Evolutionary conservation across 1,284 basidiomycete genomes (phyloP), one percentile per base, ranked within the genome.

Genomic region (Wolfiporia cocos): DNA sequence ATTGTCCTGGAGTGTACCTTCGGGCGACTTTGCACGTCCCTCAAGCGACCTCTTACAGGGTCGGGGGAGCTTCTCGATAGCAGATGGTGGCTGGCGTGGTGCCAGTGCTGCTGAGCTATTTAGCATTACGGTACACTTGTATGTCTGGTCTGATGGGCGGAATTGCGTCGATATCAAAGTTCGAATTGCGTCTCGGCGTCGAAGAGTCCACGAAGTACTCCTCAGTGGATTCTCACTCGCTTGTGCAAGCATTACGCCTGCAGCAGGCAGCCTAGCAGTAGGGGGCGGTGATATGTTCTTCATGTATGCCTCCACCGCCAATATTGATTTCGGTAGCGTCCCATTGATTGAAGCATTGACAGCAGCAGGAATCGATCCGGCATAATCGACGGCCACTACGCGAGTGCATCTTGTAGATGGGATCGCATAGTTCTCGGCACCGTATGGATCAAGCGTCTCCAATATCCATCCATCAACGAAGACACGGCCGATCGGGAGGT

Each of bases 391-490:
- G 0, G 92, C 87, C 4, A 88, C 81, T 31, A 97, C 73, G 49
- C 93, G 78, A 37, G 89, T 95, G 63, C 92, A 94, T 41, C 88
- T 70, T 19, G 95, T 92, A 2, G 93, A 97, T 0, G 95, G 95
- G 34, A 99, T 97, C 12, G 90, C 80, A 59, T 94, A 95, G 54
- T 92, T 93, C 61, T 96, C 92, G 46, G 87, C 85, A 33, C 91
- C 91, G 61, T 99, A 99, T 0, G 96, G 95, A 60, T 99, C 95
- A 34, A 99, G 74, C 1, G 94, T 98, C 68, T 99, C 93, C 51
- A 97, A 65, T 34, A 97, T 85, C 96, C 96, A 99, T 1, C 90
- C 95, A 53, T 98, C 93, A 3, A 99, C 69, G 49, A 91, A 83
- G 34, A 94, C 71, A 17, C 86, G 81, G 1, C 92, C 94, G 7